A percentile compares a stretch with the other conserved stretches of the same genome.
Conservation (phyloP, 805 yeast genomes). For the Wickerhamomyces ciferrii region DNA sequence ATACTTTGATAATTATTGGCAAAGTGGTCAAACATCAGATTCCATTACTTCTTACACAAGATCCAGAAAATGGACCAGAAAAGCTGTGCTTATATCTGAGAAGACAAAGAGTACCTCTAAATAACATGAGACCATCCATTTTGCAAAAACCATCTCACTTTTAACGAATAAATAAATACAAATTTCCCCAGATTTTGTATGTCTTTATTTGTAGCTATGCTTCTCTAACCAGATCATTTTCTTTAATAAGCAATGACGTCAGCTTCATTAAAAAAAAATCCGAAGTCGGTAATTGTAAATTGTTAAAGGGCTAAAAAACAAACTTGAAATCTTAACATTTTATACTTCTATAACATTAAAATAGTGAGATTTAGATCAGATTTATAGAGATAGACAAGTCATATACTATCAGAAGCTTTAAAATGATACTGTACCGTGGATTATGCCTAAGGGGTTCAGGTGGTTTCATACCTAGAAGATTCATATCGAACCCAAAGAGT, state of each 20-base stretch:
- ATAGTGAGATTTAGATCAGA: not conserved
- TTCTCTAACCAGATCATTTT: not conserved
- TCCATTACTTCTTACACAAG: conserved; percentile 48
- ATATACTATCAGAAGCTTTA: not conserved
- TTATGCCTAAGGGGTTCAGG: not conserved
- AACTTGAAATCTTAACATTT: not conserved
- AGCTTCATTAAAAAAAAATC: not conserved
- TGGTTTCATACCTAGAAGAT: not conserved
- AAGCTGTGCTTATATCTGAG: conserved; percentile 35
- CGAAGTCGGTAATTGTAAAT: not conserved
- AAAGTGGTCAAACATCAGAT: conserved; percentile 31
- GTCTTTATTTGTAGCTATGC: not conserved
- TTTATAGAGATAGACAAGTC: not conserved
- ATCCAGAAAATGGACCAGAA: conserved; percentile 44
- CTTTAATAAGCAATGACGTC: not conserved
- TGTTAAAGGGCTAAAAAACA: not conserved
- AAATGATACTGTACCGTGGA: not conserved
- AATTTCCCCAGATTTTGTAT: not conserved
- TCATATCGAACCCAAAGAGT: not conserved
- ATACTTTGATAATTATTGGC: conserved; percentile 50
- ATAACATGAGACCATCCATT: too few relatives aligned
- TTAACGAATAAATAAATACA: not conserved
- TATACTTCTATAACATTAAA: not conserved
- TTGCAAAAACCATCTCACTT: too few relatives aligned
- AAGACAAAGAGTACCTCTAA: not conserved